Conservation (phyloP, 148 eudicot species). For the Pharnaceum exiguum region DNA sequence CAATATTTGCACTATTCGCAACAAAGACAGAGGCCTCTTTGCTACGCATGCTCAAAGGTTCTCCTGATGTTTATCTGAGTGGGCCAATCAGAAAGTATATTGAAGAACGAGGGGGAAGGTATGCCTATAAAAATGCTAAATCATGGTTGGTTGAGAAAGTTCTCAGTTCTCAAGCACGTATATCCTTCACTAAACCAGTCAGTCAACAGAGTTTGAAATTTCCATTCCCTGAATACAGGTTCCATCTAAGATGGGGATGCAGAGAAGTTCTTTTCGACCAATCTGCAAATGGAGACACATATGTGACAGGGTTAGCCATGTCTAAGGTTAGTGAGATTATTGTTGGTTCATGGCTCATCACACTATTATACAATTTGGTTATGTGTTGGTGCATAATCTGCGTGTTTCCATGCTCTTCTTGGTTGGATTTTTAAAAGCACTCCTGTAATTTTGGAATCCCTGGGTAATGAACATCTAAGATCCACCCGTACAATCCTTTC, state of each 20-base stretch:
- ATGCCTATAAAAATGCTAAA: neutral
- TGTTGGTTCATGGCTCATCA: neutral
- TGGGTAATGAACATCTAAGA: no score
- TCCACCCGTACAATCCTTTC: no score
- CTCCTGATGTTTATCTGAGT: constrained; percentile 93
- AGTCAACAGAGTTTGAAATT: constrained; percentile 1
- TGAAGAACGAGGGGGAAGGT: constrained; percentile 93
- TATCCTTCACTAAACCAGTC: neutral
- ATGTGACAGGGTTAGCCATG: constrained; percentile 78
- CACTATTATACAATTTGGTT: neutral
- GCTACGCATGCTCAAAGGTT: constrained; percentile 97
- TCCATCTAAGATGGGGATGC: constrained; percentile 99
- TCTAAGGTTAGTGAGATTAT: constrained; percentile 55
- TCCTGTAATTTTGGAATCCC: no score
- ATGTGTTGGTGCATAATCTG: neutral
- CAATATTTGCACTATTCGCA: constrained; percentile 90
- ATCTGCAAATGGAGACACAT: constrained; percentile 65
- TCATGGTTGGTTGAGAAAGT: neutral
- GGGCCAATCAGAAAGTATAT: constrained; percentile 95
- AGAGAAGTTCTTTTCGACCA: constrained; percentile 74
- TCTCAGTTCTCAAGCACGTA: neutral
- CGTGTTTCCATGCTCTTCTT: no score
- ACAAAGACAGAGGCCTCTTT: constrained; percentile 98
- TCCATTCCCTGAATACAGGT: constrained; percentile 35
- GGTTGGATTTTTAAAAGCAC: no score